These are phyloP conservation scores for Magnaporthiopsis rhizophila DNA, from an alignment of 2,329 filamentous ascomycete species.

Conservation along the genomic window DNA sequence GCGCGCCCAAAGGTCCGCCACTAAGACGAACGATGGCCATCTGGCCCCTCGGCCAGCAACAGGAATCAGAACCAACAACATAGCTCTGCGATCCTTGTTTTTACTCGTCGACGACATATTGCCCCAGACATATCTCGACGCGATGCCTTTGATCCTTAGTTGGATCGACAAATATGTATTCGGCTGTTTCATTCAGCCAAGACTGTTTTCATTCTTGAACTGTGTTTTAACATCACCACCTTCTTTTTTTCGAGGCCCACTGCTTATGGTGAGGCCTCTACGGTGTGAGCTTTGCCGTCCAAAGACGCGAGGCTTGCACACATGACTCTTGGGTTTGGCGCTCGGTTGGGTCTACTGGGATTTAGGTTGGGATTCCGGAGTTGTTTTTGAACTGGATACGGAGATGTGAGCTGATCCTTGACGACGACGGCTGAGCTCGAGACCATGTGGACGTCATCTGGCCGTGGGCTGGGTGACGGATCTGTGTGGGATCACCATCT, in stretches of 20 bases:
- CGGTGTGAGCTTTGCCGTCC: neutral
- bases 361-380: neutral
- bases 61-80: neutral
- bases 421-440: neutral
- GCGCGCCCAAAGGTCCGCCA: slow-evolving; percentile 49
- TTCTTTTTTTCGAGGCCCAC: neutral
- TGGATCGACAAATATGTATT: neutral
- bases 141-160: neutral
- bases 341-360: neutral
- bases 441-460: neutral
- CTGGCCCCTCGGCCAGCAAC: neutral
- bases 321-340: neutral
- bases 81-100: neutral
- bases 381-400: neutral
- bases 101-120: neutral
- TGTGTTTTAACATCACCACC: neutral
- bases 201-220: neutral
- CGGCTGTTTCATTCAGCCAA: neutral
- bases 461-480: neutral
- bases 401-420: neutral
- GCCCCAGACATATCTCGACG: neutral
- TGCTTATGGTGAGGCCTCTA: neutral
- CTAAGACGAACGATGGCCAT: slow-evolving; percentile 12
- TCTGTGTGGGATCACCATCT: neutral
- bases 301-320: neutral